Evolutionary conservation across 73 alveolate genomes (phyloP), one percentile per base, ranked within the genome.

Genomic region (Halteria grandinella): DNA sequence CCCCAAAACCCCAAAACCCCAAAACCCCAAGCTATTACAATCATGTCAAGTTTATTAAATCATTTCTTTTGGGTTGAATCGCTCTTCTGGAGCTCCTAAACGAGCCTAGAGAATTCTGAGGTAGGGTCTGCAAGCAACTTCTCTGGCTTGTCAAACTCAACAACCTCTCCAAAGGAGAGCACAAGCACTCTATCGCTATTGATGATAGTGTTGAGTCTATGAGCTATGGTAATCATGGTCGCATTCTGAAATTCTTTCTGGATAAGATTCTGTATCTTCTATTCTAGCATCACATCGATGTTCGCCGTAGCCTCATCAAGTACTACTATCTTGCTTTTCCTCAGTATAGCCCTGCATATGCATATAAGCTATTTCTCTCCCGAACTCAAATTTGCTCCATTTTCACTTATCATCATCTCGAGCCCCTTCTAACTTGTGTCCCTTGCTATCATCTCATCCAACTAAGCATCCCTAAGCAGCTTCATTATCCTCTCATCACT

Each of bases 271-370:
- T 94, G 94, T 32, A 94, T 90, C 24, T 81, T 71, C 54, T 86
- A 91, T 62, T 96, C 99, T 21, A 98, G 92, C 55, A 89, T 83
- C 49, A 86, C 91, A 81, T 96, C 99, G 69, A 96, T 93, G 34
- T 94, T 92, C 11, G 99, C 98, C 17, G 99, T 96, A 0, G 99
- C 98, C 90, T 96, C 99, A 92, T 96, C 99, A 87, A 96, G 80
- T 21, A 96, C 77, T 43, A 94, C 91, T 15, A 96, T 92, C 76
- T 96, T 94, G 47, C 95, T 75, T 81, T 84, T 90, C 85, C 84
- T 70, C 25, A 85, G 69, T 41, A 96, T 76, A 41, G 95, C 93
- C 54, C 99, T 81, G 0, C 95, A 92, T 37, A 96, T 75, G 77
- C 99, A 96, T 18, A 96, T 80, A 18, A 96, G 87, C 84, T 94